Evolutionary conservation across 805 yeast genomes (phyloP).

Genomic region (Nakazawaea pomicola): DNA sequence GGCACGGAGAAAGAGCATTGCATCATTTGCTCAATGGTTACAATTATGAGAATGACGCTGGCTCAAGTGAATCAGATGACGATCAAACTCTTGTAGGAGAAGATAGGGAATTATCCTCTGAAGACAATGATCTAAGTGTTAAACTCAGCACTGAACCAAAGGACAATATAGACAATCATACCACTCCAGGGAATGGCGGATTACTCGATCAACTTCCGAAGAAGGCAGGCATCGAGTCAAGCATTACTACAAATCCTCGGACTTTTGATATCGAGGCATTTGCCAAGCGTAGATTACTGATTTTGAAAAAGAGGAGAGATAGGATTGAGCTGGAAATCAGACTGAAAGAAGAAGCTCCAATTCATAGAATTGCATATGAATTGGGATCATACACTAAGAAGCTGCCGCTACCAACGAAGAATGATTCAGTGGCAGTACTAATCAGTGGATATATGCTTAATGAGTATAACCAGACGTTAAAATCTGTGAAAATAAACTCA

Average conservation of each 20-base stretch:
- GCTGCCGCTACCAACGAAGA: constrained; percentile 13
- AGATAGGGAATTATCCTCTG: not conserved
- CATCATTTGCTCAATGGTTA: constrained; percentile 44
- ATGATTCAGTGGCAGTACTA: constrained; percentile 18
- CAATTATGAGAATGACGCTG: constrained; percentile 17
- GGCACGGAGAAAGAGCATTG: constrained; percentile 74
- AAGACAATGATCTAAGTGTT: no score
- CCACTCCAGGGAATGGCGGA: constrained; percentile 3
- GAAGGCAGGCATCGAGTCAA: not conserved
- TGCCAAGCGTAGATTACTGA: constrained; percentile 41
- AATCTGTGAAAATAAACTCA: constrained; percentile 27
- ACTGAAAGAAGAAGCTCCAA: constrained; percentile 27
- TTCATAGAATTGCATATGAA: constrained; percentile 22
- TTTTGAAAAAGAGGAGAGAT: constrained; percentile 29
- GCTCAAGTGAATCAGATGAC: constrained; percentile 13
- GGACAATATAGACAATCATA: no score
- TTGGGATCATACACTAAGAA: constrained; percentile 27
- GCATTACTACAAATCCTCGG: constrained; percentile 12
- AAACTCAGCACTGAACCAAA: no score
- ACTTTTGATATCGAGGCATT: constrained; percentile 54
- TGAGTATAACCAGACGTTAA: constrained; percentile 19
- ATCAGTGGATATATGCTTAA: constrained; percentile 16
- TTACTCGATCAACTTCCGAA: not conserved
- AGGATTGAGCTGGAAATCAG: constrained; percentile 29
- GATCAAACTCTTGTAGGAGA: constrained; percentile 6